Percentiles rank a stretch among this genome's conserved stretches.
Evolutionary conservation across 768 basidiomycete species (phyloP).

Genomic region (Tremella fuciformis): DNA sequence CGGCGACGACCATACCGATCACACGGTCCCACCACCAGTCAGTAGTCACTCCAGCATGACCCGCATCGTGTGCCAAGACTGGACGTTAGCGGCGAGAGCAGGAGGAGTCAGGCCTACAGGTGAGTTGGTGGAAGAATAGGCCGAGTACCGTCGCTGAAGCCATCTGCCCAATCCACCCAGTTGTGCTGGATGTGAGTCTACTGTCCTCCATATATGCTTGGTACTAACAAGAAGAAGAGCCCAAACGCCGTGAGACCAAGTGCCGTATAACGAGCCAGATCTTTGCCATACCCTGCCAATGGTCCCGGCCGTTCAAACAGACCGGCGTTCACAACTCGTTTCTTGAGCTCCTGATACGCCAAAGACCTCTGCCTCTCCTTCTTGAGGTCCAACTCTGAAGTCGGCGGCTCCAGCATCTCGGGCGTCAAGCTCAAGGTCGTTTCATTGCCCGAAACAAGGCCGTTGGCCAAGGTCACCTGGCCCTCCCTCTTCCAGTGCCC

Average conservation of each 20-base stretch:
- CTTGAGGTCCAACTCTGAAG: slow-evolving; percentile 30
- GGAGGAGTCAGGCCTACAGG: slow-evolving; percentile 54
- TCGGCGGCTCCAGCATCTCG: slow-evolving; percentile 42
- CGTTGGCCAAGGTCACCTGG: slow-evolving; percentile 19
- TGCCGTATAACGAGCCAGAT: slow-evolving; percentile 71
- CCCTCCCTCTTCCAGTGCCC: slow-evolving; percentile 49
- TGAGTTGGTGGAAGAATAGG: slow-evolving; percentile 89
- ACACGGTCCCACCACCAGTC: slow-evolving; percentile 76
- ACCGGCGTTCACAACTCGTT: slow-evolving; percentile 69
- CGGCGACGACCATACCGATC: slow-evolving; percentile 69
- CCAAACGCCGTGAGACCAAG: slow-evolving; percentile 55
- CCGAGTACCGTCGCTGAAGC: slow-evolving; percentile 76
- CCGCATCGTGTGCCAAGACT: slow-evolving; percentile 85
- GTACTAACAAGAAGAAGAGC: slow-evolving; percentile 37
- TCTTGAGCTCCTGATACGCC: slow-evolving; percentile 77
- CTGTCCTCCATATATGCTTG: neutral
- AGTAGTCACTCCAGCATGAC: slow-evolving; percentile 90
- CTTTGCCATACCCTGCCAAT: slow-evolving; percentile 82
- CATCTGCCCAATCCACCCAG: slow-evolving; percentile 39
- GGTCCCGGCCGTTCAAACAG: slow-evolving; percentile 70
- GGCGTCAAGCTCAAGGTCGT: slow-evolving; percentile 23
- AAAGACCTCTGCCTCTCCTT: slow-evolving; percentile 44
- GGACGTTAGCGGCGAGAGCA: neutral
- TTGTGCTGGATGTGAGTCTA: slow-evolving; percentile 21
- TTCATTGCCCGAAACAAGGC: slow-evolving; percentile 3